A percentile compares a stretch with the other conserved stretches of the same genome.
These are phyloP conservation scores for Pleurotus tuoliensis DNA, from an alignment of 768 basidiomycete species.

Conservation along the genomic window DNA sequence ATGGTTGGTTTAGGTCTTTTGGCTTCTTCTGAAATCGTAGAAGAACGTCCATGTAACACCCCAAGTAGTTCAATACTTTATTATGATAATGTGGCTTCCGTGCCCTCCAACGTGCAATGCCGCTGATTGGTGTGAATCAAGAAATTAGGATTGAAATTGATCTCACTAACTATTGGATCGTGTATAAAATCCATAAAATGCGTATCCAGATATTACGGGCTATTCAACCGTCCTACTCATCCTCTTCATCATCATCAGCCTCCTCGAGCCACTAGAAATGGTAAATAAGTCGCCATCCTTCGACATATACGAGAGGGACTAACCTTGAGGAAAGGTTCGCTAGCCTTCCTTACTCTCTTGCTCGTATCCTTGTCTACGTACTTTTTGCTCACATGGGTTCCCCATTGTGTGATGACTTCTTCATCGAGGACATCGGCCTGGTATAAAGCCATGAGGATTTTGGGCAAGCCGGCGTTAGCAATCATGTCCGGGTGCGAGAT, in stretches of 20 bases:
- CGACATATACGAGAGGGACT: slow-evolving; percentile 11
- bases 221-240: slow-evolving; percentile 29
- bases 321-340: slow-evolving; percentile 93
- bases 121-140: no score
- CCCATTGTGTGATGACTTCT: slow-evolving; percentile 87
- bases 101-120: no score
- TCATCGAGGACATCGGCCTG: slow-evolving; percentile 92
- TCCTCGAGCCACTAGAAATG: slow-evolving; percentile 75
- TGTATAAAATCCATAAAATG: no score
- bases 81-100: no score
- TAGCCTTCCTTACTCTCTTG: slow-evolving; percentile 95
- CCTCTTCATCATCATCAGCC: slow-evolving; percentile 78
- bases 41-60: no score
- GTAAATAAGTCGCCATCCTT: slow-evolving; percentile 7
- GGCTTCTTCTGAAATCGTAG: slow-evolving; percentile 9
- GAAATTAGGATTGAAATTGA: no score
- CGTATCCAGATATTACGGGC: no score
- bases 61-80: no score
- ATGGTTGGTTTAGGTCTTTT: slow-evolving; percentile 28
- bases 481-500: slow-evolving; percentile 62
- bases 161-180: no score
- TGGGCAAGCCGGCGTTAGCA: slow-evolving; percentile 57
- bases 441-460: slow-evolving; percentile 92
- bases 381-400: slow-evolving; percentile 94
- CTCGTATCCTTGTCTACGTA: slow-evolving; percentile 92